Evolutionary conservation across 768 basidiomycete species (phyloP).

Genomic region (Lactarius psammicola): DNA sequence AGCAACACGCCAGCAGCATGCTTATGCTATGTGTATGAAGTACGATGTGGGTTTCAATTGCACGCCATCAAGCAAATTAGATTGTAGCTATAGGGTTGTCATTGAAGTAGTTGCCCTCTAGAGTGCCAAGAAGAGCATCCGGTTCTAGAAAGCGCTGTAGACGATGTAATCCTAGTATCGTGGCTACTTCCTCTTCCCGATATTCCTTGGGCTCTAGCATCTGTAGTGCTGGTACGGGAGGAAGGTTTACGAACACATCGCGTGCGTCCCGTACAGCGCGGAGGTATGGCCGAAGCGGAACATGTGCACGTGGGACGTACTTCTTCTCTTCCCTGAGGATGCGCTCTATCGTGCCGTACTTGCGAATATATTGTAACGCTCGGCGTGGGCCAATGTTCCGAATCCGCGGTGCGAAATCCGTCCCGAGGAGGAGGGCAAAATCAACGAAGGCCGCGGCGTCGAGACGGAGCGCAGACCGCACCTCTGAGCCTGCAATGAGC

Average conservation of each 20-base stretch:
- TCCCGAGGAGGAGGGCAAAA: constrained; percentile 84
- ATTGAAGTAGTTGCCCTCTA: constrained; percentile 64
- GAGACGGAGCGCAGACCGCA: constrained; percentile 59
- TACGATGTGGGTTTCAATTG: not conserved
- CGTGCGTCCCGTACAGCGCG: constrained; percentile 62
- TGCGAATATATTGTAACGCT: constrained; percentile 72
- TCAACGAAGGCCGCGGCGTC: constrained; percentile 65
- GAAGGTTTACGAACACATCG: constrained; percentile 61
- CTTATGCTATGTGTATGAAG: not conserved
- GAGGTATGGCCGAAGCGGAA: constrained; percentile 54
- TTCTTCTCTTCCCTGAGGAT: constrained; percentile 53
- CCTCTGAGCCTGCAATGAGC: constrained; percentile 59
- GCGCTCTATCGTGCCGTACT: constrained; percentile 69
- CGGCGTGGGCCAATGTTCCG: constrained; percentile 75
- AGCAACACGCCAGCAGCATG: constrained; percentile 4
- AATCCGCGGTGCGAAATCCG: constrained; percentile 87
- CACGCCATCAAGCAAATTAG: constrained; percentile 1
- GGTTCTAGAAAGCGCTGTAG: constrained; percentile 43
- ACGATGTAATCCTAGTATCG: constrained; percentile 50
- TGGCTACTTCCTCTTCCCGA: constrained; percentile 45
- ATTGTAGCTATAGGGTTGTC: constrained; percentile 48
- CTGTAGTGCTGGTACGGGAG: constrained; percentile 52
- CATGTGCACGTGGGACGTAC: constrained; percentile 50
- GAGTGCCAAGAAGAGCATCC: constrained; percentile 47
- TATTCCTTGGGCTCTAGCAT: constrained; percentile 38